Evolutionary conservation across 2,329 filamentous ascomycete species (phyloP), one percentile per base, ranked within the genome.

Genomic region (Alternaria alternata): DNA sequence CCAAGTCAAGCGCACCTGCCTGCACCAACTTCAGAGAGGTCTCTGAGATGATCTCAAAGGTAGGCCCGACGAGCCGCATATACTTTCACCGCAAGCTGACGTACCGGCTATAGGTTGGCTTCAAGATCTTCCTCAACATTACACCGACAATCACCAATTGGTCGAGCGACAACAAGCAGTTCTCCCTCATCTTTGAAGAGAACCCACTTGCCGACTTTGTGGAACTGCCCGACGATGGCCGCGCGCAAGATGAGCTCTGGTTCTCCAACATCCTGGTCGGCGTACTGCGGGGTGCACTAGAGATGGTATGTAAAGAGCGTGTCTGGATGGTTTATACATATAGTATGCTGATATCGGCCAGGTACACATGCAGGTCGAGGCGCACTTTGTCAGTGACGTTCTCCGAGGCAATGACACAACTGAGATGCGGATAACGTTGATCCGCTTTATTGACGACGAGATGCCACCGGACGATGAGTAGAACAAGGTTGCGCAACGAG

Each of bases 41-140:
- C 7, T 94, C 95, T 41, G 95, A 99, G 79, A 94, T 96, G 88
- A 95, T 99, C 72, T 89, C 94, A 42, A 95, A 94, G 85, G 94
- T 94, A 69, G 39, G 7, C 43, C 34, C 39, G 32, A 47, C 34
- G 43, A 14, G 28, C 5, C 16, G 9, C 3, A 3, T 11, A 11
- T n/a, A 16, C 36, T 20, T 22, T 24, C 32, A 22, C 30, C 22
- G 26, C 49, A 39, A 26, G 56, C 67, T 69, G 28, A 69, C 44
- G 26, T 43, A 24, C 26, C 6, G 36, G 46, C 20, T 30, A 3
- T 55, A 97, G 92, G 91, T 99, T 67, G 95, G 95, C 57, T 99
- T 99, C 83, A 98, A 99, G 82, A 97, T 99, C 67, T 99, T 99
- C 79, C 87, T 99, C 62, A 99, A 99, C 75, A 93, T 97, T 70